Percentiles rank a stretch among this genome's conserved stretches.
Evolutionary conservation across 2,329 filamentous ascomycete genomes (phyloP).

Genomic region (Trichoderma pleuroti): DNA sequence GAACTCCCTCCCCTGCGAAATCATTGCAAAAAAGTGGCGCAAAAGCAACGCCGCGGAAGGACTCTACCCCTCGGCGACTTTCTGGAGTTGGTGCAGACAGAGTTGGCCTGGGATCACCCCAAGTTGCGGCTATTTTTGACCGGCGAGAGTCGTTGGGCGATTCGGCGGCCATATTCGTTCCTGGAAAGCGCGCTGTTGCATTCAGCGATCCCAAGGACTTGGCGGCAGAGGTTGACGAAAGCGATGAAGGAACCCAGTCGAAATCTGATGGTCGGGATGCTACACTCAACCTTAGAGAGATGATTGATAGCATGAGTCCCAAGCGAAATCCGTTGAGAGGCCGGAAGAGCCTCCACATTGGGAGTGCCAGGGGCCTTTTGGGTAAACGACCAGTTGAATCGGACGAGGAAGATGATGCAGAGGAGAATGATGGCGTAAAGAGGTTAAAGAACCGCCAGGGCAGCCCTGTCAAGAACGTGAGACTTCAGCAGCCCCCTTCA

Average conservation of each 20-base stretch:
- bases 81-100: conserved; percentile 69
- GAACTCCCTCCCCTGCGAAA: conserved; percentile 29
- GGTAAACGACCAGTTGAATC: conserved; percentile 72
- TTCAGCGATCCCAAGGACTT: conserved; percentile 64
- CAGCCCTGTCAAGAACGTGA: conserved; percentile 74
- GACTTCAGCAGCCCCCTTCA: conserved; percentile 64
- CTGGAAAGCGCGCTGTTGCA: conserved; percentile 49
- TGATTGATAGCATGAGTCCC: conserved; percentile 74
- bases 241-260: conserved; percentile 58
- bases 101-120: conserved; percentile 70
- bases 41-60: conserved; percentile 49
- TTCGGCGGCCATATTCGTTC: conserved; percentile 59
- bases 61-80: conserved; percentile 43
- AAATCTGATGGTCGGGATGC: conserved; percentile 56
- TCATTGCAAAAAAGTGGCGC: conserved; percentile 24
- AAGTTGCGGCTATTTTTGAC: conserved; percentile 67
- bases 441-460: conserved; percentile 67
- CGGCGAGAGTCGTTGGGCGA: conserved; percentile 70
- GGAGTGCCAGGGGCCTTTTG: conserved; percentile 68
- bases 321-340: conserved; percentile 65
- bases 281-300: conserved; percentile 67
- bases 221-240: conserved; percentile 62
- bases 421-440: conserved; percentile 61
- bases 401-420: conserved; percentile 60
- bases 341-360: conserved; percentile 73